These are phyloP conservation scores for Phytopythium kandeliae DNA, from an alignment of 352 stramenopile genomes.

Conservation along the genomic window DNA sequence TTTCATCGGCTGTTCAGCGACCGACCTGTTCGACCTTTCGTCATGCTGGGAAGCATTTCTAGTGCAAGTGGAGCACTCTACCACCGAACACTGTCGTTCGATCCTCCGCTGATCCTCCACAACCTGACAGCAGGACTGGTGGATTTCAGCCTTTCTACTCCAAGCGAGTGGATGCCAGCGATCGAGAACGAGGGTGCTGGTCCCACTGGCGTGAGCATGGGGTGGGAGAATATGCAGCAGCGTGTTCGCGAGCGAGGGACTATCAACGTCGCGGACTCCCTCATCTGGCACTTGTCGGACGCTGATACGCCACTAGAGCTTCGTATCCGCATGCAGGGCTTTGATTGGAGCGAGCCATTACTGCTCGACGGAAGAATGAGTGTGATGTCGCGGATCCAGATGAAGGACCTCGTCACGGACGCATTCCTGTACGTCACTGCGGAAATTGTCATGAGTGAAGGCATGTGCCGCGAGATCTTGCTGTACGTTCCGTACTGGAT, in stretches of 20 bases:
- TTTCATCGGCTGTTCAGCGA: conserved; percentile 75
- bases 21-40: conserved; percentile 72
- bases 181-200: conserved; percentile 28
- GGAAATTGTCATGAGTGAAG: conserved; percentile 48
- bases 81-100: conserved; percentile 69
- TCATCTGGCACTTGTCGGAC: conserved; percentile 81
- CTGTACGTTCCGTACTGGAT: conserved; percentile 89
- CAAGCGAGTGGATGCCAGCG: conserved; percentile 60
- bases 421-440: conserved; percentile 66
- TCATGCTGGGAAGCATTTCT: conserved; percentile 64
- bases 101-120: conserved; percentile 73
- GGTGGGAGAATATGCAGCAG: conserved; percentile 76
- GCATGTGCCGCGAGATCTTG: conserved; percentile 61
- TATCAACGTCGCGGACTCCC: conserved; percentile 69
- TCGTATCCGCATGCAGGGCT: conserved; percentile 76
- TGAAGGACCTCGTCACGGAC: conserved; percentile 76
- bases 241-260: conserved; percentile 70
- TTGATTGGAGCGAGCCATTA: conserved; percentile 79
- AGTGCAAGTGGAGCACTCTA: conserved; percentile 53
- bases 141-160: conserved; percentile 70
- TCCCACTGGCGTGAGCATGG: conserved; percentile 33
- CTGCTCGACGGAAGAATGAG: conserved; percentile 41
- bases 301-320: conserved; percentile 73
- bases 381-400: conserved; percentile 59
- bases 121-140: conserved; percentile 68